These are phyloP conservation scores for Fusarium multiceps DNA, from an alignment of 2,329 filamentous ascomycete species.

Conservation along the genomic window DNA sequence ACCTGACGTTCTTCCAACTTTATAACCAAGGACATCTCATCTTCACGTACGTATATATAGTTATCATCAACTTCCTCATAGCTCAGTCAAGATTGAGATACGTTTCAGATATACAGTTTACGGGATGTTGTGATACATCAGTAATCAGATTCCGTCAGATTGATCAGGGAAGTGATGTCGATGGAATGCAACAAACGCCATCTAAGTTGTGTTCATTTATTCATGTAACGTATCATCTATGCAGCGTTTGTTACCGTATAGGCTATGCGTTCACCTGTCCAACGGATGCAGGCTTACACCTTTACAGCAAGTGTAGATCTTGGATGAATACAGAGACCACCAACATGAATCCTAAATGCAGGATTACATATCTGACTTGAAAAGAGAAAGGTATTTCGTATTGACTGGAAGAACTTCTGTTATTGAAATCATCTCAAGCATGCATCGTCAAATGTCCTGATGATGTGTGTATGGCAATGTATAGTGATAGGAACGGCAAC, in stretches of 20 bases:
- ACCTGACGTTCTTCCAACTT: neutral
- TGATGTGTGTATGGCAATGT: neutral
- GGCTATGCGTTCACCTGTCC: neutral
- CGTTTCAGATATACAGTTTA: neutral
- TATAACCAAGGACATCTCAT: neutral
- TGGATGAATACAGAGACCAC: neutral
- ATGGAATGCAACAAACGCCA: neutral
- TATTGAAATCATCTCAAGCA: neutral
- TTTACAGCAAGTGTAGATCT: neutral
- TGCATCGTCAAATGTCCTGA: neutral
- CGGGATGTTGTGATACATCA: neutral
- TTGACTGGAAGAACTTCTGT: neutral
- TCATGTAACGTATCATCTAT: neutral
- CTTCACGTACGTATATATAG: neutral
- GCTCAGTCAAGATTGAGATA: neutral
- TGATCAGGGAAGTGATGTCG: neutral
- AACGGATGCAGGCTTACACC: neutral
- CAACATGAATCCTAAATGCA: neutral
- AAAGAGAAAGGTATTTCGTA: neutral
- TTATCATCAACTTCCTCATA: neutral
- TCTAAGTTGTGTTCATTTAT: neutral
- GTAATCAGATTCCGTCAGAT: neutral
- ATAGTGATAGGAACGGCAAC: neutral
- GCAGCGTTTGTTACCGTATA: neutral
- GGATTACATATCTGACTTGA: neutral